These are phyloP conservation scores for Microcyclospora pomicola DNA, from an alignment of 2,329 filamentous ascomycete genomes.

Conservation along the genomic window DNA sequence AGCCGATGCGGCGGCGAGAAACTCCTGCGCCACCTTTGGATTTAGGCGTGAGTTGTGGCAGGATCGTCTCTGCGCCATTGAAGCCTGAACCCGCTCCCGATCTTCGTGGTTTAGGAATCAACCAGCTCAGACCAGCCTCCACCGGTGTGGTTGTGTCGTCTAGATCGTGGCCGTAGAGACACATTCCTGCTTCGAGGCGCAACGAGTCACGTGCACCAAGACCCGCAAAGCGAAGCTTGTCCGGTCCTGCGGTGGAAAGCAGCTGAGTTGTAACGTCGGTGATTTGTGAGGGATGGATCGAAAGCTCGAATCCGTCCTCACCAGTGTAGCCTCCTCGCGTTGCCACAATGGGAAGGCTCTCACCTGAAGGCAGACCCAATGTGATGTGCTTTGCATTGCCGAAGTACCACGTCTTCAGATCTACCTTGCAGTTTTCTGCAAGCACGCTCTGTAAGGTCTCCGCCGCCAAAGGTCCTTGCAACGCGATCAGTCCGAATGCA, in stretches of 20 bases:
- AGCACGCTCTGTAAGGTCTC: constrained; percentile 55
- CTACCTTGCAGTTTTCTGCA: constrained; percentile 31
- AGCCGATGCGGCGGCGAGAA: constrained; percentile 59
- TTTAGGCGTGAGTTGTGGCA: constrained; percentile 60
- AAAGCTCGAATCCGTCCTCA: constrained; percentile 96
- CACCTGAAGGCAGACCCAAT: constrained; percentile 46
- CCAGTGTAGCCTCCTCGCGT: constrained; percentile 90
- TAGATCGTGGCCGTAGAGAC: constrained; percentile 97
- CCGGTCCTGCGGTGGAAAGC: constrained; percentile 42
- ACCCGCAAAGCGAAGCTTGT: constrained; percentile 66
- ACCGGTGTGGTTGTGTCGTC: constrained; percentile 63
- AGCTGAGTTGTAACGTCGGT: constrained; percentile 55
- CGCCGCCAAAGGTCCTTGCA: constrained; percentile 72
- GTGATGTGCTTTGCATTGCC: constrained; percentile 57
- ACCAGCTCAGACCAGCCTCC: constrained; percentile 57
- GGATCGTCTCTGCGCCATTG: constrained; percentile 66
- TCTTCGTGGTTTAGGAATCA: constrained; percentile 68
- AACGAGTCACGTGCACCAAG: constrained; percentile 85
- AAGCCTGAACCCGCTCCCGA: constrained; percentile 50
- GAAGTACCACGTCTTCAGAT: constrained; percentile 62
- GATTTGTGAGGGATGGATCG: constrained; percentile 55
- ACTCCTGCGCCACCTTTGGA: constrained; percentile 60
- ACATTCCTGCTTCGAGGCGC: constrained; percentile 93
- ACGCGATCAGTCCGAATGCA: constrained; percentile 65
- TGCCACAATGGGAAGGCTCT: constrained; percentile 49